Conservation (phyloP, 805 yeast genomes). For the Brettanomyces sp. region DNA sequence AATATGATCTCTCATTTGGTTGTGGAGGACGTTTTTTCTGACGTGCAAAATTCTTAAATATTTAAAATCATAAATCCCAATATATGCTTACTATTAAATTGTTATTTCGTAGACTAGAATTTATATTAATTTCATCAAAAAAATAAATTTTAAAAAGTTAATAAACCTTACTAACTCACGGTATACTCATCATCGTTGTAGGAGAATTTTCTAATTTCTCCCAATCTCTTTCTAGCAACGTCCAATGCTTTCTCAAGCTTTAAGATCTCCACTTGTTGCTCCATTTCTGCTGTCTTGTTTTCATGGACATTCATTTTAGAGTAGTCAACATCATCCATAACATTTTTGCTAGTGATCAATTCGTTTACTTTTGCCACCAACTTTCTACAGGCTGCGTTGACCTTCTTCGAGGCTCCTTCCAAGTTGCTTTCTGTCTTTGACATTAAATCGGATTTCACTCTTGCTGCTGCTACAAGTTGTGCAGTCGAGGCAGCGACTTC, state of each 20-base stretch:
- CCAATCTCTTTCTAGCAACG: slow-evolving; percentile 69
- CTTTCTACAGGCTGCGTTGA: slow-evolving; percentile 65
- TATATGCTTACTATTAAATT: too few relatives aligned
- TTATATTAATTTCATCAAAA: too few relatives aligned
- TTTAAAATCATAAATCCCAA: too few relatives aligned
- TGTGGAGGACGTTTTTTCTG: slow-evolving; percentile 12
- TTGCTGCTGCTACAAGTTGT: slow-evolving; percentile 83
- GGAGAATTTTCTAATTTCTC: slow-evolving; percentile 74
- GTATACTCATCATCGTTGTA: slow-evolving; percentile 60
- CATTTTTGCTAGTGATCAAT: slow-evolving; percentile 19
- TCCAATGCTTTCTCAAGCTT: slow-evolving; percentile 67
- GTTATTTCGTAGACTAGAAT: too few relatives aligned
- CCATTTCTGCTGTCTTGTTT: slow-evolving; percentile 82
- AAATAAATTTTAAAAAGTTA: too few relatives aligned
- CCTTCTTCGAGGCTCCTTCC: slow-evolving; percentile 60
- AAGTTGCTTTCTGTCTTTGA: slow-evolving; percentile 69
- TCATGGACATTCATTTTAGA: slow-evolving; percentile 64
- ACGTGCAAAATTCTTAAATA: neutral
- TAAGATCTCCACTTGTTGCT: slow-evolving; percentile 83
- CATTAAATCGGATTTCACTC: slow-evolving; percentile 72
- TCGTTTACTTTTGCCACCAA: slow-evolving; percentile 53
- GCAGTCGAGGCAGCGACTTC: slow-evolving; percentile 91
- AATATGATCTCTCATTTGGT: slow-evolving; percentile 10
- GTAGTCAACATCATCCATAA: slow-evolving; percentile 45
- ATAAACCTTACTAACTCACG: too few relatives aligned